Base-by-base conservation (phyloP, 106 monocot species). In the Dendrobium huoshanense region DNA sequence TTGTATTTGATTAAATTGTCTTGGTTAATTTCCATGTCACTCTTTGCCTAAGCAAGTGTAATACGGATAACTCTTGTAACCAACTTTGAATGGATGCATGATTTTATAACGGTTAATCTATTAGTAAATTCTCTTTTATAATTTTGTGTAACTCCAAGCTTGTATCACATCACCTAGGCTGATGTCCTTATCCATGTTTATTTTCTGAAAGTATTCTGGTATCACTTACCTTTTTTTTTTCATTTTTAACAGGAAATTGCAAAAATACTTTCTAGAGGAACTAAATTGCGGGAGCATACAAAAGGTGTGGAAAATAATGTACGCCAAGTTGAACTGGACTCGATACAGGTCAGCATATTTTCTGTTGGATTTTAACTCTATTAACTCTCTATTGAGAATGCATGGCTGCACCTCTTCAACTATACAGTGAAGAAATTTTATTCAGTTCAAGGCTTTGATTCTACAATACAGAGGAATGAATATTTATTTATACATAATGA, bases 261-360 rank as follows among this genome's bases (percentile, higher is more conserved):
- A 83, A 95, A 95, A 27, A 98, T 98, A 77, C 86, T 98, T 37
- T 83, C 92, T 41, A 92, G 89, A 80, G 98, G 98, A 75, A 88
- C 89, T 75, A 98, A 94, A 86, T 70, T 98, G 58, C 82, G 92
- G 41, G 98, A 98, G 48, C 85, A 95, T 75, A 85, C 98, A 42
- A 94, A 98, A 76, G 90, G 92, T 68, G 95, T 98, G 70, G 98
- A 98, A 79, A 98, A 92, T 82, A 98, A 95, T 91, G 88, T 98
- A 19, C 94, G 89, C 65, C 94, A 92, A 86, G 88, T 95, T 79
- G 98, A 98, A 86, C 79, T 98, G 77, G 98, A 98, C 49, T 92
- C 98, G 5, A 98, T 98, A 79, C 98, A 98, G 98, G 98, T 96
- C 11, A 59, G 73, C 20, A 7, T 22, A 0, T 67, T 80, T 84